Percentiles rank a stretch among this genome's conserved stretches.
These are phyloP conservation scores for Gaeumannomyces sp. DNA, from an alignment of 2,329 filamentous ascomycete species.

Conservation along the genomic window DNA sequence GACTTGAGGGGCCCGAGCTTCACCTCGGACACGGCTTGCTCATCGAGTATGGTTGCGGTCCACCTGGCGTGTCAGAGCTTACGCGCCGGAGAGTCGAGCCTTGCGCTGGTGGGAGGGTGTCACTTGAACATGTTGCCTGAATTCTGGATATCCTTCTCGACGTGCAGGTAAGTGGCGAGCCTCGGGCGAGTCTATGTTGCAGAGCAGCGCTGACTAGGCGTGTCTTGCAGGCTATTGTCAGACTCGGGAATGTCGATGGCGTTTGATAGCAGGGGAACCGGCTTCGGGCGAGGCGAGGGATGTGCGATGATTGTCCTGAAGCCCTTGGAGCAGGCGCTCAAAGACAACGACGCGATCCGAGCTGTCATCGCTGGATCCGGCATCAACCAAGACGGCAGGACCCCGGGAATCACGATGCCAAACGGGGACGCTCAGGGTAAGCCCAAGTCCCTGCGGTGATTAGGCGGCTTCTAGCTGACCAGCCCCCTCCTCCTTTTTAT, in stretches of 20 bases:
- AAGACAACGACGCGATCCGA: conserved; percentile 47
- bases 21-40: conserved; percentile 47
- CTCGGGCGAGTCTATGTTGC: conserved; percentile 18
- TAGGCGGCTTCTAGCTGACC: background rate
- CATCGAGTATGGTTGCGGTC: conserved; percentile 42
- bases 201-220: conserved; percentile 12
- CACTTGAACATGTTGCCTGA: conserved; percentile 42
- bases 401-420: conserved; percentile 51
- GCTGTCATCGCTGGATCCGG: conserved; percentile 45
- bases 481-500: background rate
- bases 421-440: conserved; percentile 41
- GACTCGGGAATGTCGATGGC: conserved; percentile 45
- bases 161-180: conserved; percentile 31
- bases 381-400: conserved; percentile 51
- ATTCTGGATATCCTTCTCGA: conserved; percentile 40
- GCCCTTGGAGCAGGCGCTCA: conserved; percentile 46
- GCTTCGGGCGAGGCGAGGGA: conserved; percentile 58
- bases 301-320: conserved; percentile 51
- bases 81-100: conserved; percentile 36
- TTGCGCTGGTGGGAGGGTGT: conserved; percentile 41
- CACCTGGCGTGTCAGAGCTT: conserved; percentile 45
- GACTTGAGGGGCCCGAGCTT: conserved; percentile 48
- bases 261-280: conserved; percentile 45
- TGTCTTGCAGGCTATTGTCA: conserved; percentile 36
- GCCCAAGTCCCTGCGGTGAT: background rate